Conservation (phyloP, 2,329 filamentous ascomycete species). For the Byssochlamys sp. region DNA sequence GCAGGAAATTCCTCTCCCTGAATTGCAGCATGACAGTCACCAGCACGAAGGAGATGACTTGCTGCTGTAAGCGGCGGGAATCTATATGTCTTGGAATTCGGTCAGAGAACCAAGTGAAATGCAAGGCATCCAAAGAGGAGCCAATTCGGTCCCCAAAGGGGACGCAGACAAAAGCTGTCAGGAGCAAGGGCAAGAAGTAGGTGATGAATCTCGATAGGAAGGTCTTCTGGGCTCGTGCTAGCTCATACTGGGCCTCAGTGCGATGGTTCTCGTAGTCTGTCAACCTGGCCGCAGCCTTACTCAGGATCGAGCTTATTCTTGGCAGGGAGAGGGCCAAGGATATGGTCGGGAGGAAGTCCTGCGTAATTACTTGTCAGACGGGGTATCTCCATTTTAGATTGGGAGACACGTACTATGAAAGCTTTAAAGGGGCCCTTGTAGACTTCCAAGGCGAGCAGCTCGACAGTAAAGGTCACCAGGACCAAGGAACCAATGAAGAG, state of each 20-base stretch:
- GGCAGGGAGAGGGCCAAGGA: constrained; percentile 76
- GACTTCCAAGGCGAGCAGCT: constrained; percentile 90
- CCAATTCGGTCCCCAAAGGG: constrained; percentile 78
- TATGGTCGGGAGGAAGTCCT: constrained; percentile 79
- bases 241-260: constrained; percentile 71
- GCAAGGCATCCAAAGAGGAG: constrained; percentile 77
- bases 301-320: constrained; percentile 65
- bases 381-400: not conserved
- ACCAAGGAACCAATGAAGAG: constrained; percentile 71
- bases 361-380: constrained; percentile 6
- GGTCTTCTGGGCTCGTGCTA: constrained; percentile 79
- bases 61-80: constrained; percentile 69
- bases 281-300: constrained; percentile 62
- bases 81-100: constrained; percentile 70
- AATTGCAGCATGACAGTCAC: constrained; percentile 88
- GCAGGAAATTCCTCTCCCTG: constrained; percentile 71
- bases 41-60: constrained; percentile 92
- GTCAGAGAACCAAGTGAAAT: constrained; percentile 48
- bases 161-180: constrained; percentile 89
- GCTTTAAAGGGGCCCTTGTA: constrained; percentile 82
- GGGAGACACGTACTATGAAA: constrained; percentile 54
- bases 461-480: constrained; percentile 76
- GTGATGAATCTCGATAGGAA: constrained; percentile 96
- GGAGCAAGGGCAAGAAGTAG: constrained; percentile 81
- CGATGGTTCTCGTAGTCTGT: constrained; percentile 87